Evolutionary conservation across 495 filamentous ascomycete genomes (phyloP).

Genomic region (Hypoxylon subgilvum): DNA sequence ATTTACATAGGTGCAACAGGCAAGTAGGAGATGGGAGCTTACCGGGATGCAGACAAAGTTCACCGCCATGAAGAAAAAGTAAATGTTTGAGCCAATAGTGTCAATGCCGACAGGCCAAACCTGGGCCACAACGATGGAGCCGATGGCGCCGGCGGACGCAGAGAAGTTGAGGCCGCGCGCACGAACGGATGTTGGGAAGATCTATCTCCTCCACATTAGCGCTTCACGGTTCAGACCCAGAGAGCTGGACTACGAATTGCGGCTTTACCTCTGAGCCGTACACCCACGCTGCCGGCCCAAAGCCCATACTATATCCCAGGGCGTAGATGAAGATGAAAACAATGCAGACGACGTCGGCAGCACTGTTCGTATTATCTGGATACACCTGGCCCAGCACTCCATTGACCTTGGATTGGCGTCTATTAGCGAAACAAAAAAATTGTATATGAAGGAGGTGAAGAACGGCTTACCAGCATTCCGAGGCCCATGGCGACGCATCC

Average conservation of each 20-base stretch:
- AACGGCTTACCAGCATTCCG: constrained; percentile 50
- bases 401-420: constrained; percentile 51
- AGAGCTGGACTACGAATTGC: neutral
- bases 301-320: constrained; percentile 62
- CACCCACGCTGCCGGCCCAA: constrained; percentile 64
- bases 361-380: constrained; percentile 56
- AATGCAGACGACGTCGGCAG: constrained; percentile 58
- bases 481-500: constrained; percentile 56
- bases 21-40: constrained; percentile 12
- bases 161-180: constrained; percentile 59
- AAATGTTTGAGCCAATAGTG: constrained; percentile 60
- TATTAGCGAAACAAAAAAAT: neutral
- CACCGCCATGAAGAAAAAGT: constrained; percentile 64
- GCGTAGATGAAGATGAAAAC: constrained; percentile 65
- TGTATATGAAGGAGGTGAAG: neutral
- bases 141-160: constrained; percentile 56
- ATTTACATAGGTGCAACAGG: too few species aligned
- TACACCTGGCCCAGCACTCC: constrained; percentile 57
- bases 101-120: constrained; percentile 61
- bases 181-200: constrained; percentile 59
- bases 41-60: constrained; percentile 58
- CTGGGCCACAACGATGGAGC: constrained; percentile 57
- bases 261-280: constrained; percentile 60
- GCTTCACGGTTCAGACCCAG: neutral
- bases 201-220: constrained; percentile 36